A percentile compares a stretch with the other conserved stretches of the same genome.
Evolutionary conservation across 2,329 filamentous ascomycete species (phyloP).

Genomic region (Sporothrix pallida): DNA sequence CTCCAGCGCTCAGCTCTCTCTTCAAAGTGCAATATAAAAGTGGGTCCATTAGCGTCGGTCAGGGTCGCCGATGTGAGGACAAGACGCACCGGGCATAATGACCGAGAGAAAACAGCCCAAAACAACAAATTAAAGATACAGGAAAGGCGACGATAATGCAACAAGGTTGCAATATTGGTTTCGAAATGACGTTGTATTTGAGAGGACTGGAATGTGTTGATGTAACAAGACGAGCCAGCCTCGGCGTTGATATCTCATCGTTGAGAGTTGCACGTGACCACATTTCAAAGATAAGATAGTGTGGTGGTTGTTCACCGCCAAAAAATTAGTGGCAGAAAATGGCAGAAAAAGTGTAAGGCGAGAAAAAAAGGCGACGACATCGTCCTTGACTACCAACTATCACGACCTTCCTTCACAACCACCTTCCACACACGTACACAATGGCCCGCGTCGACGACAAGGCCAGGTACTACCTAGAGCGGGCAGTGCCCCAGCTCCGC

Average conservation of each 20-base stretch:
- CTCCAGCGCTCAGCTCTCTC: not conserved
- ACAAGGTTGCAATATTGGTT: not conserved
- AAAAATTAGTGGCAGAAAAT: conserved; percentile 33
- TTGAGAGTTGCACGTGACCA: conserved; percentile 20
- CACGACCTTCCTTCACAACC: not conserved
- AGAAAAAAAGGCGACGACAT: conserved; percentile 4
- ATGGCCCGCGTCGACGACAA: conserved; percentile 92
- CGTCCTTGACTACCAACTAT: not conserved
- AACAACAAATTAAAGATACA: not conserved
- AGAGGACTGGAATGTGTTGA: not conserved
- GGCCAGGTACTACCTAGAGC: conserved; percentile 92
- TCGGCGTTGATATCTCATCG: not conserved
- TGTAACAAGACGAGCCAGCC: not conserved
- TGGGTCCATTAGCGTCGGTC: conserved; percentile 29
- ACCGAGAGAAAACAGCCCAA: not conserved
- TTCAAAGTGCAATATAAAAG: not conserved
- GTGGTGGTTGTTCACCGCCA: conserved; percentile 26
- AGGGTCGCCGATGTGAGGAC: conserved; percentile 25
- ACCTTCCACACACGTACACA: conserved; percentile 18
- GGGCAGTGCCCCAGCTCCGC: conserved; percentile 87
- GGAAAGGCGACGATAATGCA: not conserved
- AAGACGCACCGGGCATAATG: conserved; percentile 2
- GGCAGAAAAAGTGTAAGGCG: not conserved
- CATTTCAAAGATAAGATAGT: conserved; percentile 28
- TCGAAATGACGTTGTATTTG: not conserved